Conservation (phyloP, 352 stramenopile genomes). For the Phytophthora parvispora region DNA sequence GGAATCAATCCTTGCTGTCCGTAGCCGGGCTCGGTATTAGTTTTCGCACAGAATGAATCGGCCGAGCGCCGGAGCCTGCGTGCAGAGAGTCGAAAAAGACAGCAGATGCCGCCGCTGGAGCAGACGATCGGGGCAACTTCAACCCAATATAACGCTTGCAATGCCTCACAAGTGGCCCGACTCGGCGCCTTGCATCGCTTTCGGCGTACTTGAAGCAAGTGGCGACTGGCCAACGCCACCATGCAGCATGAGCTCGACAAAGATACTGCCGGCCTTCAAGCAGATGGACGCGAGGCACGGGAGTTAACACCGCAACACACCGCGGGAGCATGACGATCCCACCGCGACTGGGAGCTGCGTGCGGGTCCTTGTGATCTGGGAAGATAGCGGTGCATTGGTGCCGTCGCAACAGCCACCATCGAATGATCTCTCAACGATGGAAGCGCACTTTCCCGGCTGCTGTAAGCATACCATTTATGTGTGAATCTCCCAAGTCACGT, state of each 20-base stretch:
- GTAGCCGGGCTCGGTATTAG: neutral
- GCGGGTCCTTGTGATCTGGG: too few species aligned
- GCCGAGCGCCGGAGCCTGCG: neutral
- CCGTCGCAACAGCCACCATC: too few species aligned
- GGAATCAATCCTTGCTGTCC: neutral
- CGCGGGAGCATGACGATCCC: too few species aligned
- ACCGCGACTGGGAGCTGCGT: too few species aligned
- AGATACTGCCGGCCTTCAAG: neutral
- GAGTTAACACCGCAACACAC: neutral
- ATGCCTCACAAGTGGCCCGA: neutral
- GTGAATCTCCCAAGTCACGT: too few species aligned
- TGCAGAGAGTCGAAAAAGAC: neutral
- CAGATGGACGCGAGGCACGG: neutral
- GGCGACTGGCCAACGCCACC: neutral
- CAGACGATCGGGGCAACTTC: slow-evolving; percentile 1
- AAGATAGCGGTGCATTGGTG: too few species aligned
- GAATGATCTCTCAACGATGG: too few species aligned
- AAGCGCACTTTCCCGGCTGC: too few species aligned
- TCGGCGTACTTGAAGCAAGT: neutral
- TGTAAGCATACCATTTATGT: too few species aligned
- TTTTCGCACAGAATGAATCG: slow-evolving; percentile 5
- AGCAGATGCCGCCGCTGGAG: neutral
- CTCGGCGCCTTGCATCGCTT: neutral
- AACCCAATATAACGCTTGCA: slow-evolving; percentile 6
- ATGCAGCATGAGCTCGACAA: slow-evolving; percentile 5